phyloP scores from a whole-genome alignment of 1,139 yeast species.

The Debaryomyces coudertii region DNA sequence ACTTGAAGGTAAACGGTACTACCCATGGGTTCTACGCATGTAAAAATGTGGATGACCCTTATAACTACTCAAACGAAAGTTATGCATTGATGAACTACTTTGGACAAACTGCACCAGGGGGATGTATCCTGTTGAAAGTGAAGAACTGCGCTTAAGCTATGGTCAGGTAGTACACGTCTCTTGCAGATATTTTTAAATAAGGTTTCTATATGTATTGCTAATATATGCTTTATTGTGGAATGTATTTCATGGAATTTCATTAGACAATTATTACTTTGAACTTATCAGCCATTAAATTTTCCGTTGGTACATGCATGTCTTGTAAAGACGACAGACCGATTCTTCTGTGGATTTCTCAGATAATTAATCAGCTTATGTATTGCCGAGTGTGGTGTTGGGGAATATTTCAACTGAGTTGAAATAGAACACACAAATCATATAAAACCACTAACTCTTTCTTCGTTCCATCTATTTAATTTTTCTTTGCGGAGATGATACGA shows the following conservation, averaged over 20 bases:
- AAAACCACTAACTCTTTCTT: slow-evolving; percentile 65
- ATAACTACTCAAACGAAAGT: slow-evolving; percentile 33
- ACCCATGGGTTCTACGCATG: slow-evolving; percentile 41
- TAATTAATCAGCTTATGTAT: no score
- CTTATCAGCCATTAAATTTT: no score
- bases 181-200: no score
- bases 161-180: neutral
- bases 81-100: slow-evolving; percentile 27
- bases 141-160: slow-evolving; percentile 7
- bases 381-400: no score
- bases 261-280: no score
- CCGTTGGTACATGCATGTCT: no score
- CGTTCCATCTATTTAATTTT: slow-evolving; percentile 62
- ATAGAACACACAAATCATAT: slow-evolving; percentile 15
- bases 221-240: slow-evolving; percentile 11
- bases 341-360: no score
- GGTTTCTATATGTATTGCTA: neutral
- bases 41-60: slow-evolving; percentile 48
- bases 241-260: no score
- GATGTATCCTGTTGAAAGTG: slow-evolving; percentile 22
- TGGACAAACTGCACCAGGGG: slow-evolving; percentile 18
- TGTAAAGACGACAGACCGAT: no score
- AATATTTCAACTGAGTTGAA: no score
- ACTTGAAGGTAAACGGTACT: slow-evolving; percentile 33
- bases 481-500: slow-evolving; percentile 59